These are phyloP conservation scores for Annulohypoxylon bovei DNA, from an alignment of 495 filamentous ascomycete species.

Conservation along the genomic window DNA sequence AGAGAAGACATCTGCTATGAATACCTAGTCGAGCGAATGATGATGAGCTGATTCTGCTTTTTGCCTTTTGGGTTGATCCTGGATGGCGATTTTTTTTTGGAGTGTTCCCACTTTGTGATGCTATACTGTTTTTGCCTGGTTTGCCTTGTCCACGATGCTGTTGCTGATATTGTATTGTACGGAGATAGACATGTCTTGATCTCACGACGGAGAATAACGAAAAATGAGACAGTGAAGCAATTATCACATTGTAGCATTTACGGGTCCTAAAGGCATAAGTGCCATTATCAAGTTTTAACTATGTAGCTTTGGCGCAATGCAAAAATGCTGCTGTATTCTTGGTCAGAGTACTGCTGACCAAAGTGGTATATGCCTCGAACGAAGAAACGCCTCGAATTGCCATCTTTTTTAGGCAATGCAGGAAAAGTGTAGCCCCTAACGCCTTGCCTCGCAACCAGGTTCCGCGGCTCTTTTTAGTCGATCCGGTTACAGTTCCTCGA, in stretches of 20 bases:
- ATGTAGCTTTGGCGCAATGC: too few relatives aligned
- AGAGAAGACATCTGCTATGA: slow-evolving; percentile 9
- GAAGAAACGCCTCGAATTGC: slow-evolving; percentile 11
- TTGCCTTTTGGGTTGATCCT: not conserved
- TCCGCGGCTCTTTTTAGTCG: slow-evolving; percentile 18
- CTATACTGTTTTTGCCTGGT: not conserved
- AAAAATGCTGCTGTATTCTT: not conserved
- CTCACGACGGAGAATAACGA: not conserved
- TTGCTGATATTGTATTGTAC: not conserved
- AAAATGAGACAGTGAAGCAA: not conserved
- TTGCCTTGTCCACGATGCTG: slow-evolving; percentile 1
- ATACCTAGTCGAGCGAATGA: slow-evolving; percentile 2
- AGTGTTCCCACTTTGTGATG: not conserved
- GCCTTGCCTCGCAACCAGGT: slow-evolving; percentile 31
- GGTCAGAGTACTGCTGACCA: not conserved
- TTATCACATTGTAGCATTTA: not conserved
- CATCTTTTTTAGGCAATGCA: slow-evolving; percentile 36
- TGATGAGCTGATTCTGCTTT: not conserved
- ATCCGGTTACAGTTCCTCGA: not conserved
- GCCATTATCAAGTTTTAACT: not conserved
- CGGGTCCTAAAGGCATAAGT: not conserved
- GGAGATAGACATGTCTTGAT: not conserved
- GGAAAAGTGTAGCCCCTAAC: slow-evolving; percentile 5
- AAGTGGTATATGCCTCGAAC: slow-evolving; percentile 22
- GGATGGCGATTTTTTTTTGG: not conserved